Percentiles rank a stretch among this genome's conserved stretches.
phyloP scores from a whole-genome alignment of 2,329 filamentous ascomycete species.

The Calonectria naviculata region DNA sequence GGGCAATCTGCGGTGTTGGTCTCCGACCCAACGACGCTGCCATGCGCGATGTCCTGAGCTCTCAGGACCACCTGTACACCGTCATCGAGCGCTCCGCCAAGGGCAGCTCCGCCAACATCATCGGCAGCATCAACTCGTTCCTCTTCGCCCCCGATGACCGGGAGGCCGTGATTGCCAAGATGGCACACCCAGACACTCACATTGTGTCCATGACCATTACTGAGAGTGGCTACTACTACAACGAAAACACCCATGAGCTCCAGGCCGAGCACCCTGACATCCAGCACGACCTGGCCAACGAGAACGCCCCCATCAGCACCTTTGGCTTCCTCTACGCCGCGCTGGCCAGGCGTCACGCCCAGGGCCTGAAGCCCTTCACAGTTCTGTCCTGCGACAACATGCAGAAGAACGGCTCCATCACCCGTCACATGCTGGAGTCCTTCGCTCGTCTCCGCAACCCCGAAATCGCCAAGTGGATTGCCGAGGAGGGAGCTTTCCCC shows the following conservation, averaged over 20 bases:
- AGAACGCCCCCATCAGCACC: conserved; percentile 56
- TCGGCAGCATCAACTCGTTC: conserved; percentile 65
- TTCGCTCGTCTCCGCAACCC: conserved; percentile 61
- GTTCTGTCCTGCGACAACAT: conserved; percentile 68
- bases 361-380: conserved; percentile 63
- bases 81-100: conserved; percentile 64
- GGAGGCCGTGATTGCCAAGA: conserved; percentile 64
- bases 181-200: conserved; percentile 64
- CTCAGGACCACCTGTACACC: conserved; percentile 64
- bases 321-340: conserved; percentile 66
- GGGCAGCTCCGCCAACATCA: conserved; percentile 58
- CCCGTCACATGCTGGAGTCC: conserved; percentile 61
- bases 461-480: conserved; percentile 60
- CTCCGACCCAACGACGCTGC: conserved; percentile 60
- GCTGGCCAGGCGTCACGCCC: conserved; percentile 55
- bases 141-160: conserved; percentile 63
- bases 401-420: conserved; percentile 67
- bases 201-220: conserved; percentile 68
- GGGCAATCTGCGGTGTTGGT: conserved; percentile 63
- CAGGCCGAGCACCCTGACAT: conserved; percentile 61
- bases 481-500: conserved; percentile 60
- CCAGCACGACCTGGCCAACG: conserved; percentile 58
- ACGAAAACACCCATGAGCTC: conserved; percentile 67
- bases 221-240: conserved; percentile 68
- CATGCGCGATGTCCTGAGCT: conserved; percentile 61